These are phyloP conservation scores for Xylaria longipes DNA, from an alignment of 495 filamentous ascomycete species.

Conservation along the genomic window DNA sequence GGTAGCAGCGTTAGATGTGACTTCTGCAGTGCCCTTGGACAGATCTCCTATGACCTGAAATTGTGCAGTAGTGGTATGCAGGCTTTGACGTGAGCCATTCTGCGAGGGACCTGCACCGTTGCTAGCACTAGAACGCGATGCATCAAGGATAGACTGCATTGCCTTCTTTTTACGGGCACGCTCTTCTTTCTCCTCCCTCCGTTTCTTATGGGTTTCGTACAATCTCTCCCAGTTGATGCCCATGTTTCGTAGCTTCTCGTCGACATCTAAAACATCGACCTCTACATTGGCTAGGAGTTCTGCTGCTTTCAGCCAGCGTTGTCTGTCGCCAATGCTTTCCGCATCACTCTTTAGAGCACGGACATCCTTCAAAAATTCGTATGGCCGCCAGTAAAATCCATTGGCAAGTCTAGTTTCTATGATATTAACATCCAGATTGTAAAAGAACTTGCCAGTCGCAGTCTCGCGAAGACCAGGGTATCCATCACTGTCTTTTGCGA, in stretches of 20 bases:
- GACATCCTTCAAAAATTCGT: slow-evolving; percentile 87
- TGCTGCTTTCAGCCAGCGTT: slow-evolving; percentile 81
- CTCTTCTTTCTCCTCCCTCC: slow-evolving; percentile 69
- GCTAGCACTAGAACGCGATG: slow-evolving; percentile 43
- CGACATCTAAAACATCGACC: slow-evolving; percentile 80
- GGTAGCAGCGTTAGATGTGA: slow-evolving; percentile 55
- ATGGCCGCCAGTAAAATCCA: slow-evolving; percentile 89
- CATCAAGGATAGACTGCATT: slow-evolving; percentile 47
- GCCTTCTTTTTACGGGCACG: slow-evolving; percentile 63
- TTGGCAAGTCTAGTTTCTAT: slow-evolving; percentile 95
- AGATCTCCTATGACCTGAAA: slow-evolving; percentile 56
- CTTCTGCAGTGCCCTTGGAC: slow-evolving; percentile 60
- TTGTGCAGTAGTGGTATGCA: slow-evolving; percentile 55
- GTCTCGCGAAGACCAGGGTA: slow-evolving; percentile 71
- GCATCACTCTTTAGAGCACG: slow-evolving; percentile 84
- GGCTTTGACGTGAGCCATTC: slow-evolving; percentile 58
- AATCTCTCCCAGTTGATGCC: slow-evolving; percentile 56
- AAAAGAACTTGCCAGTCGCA: slow-evolving; percentile 80
- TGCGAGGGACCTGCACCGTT: slow-evolving; percentile 41
- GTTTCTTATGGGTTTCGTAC: slow-evolving; percentile 74
- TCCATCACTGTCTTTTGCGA: slow-evolving; percentile 76
- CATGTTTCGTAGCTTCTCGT: slow-evolving; percentile 58
- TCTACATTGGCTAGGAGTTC: slow-evolving; percentile 91
- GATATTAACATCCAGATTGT: slow-evolving; percentile 90
- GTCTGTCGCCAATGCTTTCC: slow-evolving; percentile 73